Evolutionary conservation across 768 basidiomycete species (phyloP).

Genomic region (Naganishia randhawae): DNA sequence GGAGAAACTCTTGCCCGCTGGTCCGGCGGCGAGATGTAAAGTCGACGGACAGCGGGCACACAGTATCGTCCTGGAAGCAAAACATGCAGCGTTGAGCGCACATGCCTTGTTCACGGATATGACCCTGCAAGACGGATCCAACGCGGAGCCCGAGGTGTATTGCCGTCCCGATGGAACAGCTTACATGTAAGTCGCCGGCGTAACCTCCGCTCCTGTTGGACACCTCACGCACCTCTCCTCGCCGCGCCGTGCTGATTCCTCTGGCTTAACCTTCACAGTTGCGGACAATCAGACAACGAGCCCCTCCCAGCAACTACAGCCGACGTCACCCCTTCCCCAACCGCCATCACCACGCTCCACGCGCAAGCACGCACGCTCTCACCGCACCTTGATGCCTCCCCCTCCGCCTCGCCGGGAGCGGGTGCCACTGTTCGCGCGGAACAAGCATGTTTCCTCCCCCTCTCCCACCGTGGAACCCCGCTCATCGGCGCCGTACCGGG

Average conservation of each 20-base stretch:
- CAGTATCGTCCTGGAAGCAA: constrained; percentile 45
- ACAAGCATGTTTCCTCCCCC: constrained; percentile 77
- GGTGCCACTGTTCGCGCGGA: constrained; percentile 55
- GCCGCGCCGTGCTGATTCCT: neutral
- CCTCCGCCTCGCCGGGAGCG: constrained; percentile 54
- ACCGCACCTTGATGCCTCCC: constrained; percentile 54
- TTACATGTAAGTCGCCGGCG: constrained; percentile 45
- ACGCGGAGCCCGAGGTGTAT: constrained; percentile 54
- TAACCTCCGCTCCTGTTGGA: no score
- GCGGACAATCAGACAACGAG: constrained; percentile 72
- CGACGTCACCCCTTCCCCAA: constrained; percentile 61
- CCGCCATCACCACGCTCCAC: constrained; percentile 58
- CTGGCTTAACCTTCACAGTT: constrained; percentile 57
- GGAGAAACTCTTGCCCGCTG: constrained; percentile 42
- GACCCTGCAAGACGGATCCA: constrained; percentile 48
- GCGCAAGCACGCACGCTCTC: constrained; percentile 47
- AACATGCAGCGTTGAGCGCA: constrained; percentile 58
- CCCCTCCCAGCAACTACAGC: constrained; percentile 68
- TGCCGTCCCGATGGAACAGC: constrained; percentile 47
- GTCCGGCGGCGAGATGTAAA: constrained; percentile 38
- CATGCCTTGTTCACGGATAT: constrained; percentile 84
- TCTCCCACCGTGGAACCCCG: constrained; percentile 60
- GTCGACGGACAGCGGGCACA: constrained; percentile 50
- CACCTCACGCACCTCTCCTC: neutral
- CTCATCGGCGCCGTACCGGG: constrained; percentile 66